phyloP scores from a whole-genome alignment of 225 moss, liverwort and hornwort genomes.

The Sphagnum contortum region DNA sequence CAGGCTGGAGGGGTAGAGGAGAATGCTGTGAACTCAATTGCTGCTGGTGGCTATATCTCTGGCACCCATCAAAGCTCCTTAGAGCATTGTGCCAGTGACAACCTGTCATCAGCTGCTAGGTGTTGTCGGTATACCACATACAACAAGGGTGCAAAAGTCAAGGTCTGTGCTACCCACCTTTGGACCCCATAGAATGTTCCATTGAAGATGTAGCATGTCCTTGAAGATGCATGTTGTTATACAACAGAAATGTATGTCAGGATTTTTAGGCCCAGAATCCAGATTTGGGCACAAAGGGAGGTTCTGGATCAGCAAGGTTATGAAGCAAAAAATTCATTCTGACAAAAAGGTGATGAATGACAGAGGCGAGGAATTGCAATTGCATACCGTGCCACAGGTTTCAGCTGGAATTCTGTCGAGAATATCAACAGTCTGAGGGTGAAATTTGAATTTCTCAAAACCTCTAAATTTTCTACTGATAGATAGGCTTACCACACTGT shows the following conservation, averaged over 20 bases:
- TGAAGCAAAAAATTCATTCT: too few species aligned
- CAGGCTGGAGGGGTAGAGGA: slow-evolving; percentile 38
- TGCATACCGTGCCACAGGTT: slow-evolving; percentile 76
- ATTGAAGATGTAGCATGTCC: too few species aligned
- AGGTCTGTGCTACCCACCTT: slow-evolving; percentile 19
- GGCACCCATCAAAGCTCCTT: slow-evolving; percentile 29
- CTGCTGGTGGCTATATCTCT: slow-evolving; percentile 35
- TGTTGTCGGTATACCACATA: slow-evolving; percentile 60
- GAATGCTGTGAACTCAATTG: slow-evolving; percentile 73
- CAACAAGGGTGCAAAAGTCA: slow-evolving; percentile 54
- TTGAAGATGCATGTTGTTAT: too few species aligned
- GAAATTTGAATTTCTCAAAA: slow-evolving; percentile 7
- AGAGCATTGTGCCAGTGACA: slow-evolving; percentile 31
- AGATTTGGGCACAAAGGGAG: too few species aligned
- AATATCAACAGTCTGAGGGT: slow-evolving; percentile 82
- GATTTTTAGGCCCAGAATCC: too few species aligned
- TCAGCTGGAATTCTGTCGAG: slow-evolving; percentile 86
- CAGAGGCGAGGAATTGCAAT: slow-evolving; percentile 9
- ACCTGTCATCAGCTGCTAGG: slow-evolving; percentile 68
- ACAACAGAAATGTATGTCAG: too few species aligned
- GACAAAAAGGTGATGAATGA: too few species aligned
- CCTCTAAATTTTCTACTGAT: too few species aligned
- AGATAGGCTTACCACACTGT: too few species aligned
- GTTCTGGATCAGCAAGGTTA: too few species aligned
- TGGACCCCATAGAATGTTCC: too few species aligned